Evolutionary conservation across 2,329 filamentous ascomycete genomes (phyloP).

Genomic region (Juglanconis oblonga): DNA sequence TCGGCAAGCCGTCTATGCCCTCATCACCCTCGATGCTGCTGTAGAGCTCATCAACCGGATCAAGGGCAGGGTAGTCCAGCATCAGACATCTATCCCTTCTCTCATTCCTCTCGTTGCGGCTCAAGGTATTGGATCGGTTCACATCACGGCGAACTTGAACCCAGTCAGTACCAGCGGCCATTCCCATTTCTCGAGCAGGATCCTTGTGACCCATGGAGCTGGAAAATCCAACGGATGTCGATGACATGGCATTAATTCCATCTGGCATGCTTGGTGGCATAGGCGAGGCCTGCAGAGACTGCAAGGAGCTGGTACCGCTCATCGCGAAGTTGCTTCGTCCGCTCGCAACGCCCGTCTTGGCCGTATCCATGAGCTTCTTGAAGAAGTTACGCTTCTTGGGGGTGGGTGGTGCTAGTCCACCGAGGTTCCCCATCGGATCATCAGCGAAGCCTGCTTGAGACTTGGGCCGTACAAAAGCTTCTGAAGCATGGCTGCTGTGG

Average conservation of each 20-base stretch:
- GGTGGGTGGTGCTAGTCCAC: constrained; percentile 73
- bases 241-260: constrained; percentile 23
- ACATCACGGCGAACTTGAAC: constrained; percentile 96
- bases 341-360: constrained; percentile 89
- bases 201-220: constrained; percentile 38
- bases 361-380: constrained; percentile 90
- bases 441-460: constrained; percentile 66
- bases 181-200: constrained; percentile 67
- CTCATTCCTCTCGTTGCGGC: constrained; percentile 81
- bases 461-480: constrained; percentile 50
- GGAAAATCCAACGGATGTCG: constrained; percentile 38
- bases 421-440: constrained; percentile 67
- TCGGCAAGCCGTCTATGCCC: constrained; percentile 76
- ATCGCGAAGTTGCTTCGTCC: constrained; percentile 80
- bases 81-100: constrained; percentile 87
- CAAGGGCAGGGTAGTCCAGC: constrained; percentile 85
- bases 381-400: constrained; percentile 85
- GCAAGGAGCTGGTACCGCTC: constrained; percentile 41
- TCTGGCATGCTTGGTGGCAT: constrained; percentile 40
- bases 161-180: constrained; percentile 72
- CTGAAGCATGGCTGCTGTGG: constrained; percentile 79
- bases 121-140: constrained; percentile 90
- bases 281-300: constrained; percentile 30
- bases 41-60: constrained; percentile 84
- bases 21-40: constrained; percentile 88